A percentile compares a stretch with the other conserved stretches of the same genome.
phyloP scores from a whole-genome alignment of 2,329 filamentous ascomycete species.

The Aspergillus oerlinghausenensis region DNA sequence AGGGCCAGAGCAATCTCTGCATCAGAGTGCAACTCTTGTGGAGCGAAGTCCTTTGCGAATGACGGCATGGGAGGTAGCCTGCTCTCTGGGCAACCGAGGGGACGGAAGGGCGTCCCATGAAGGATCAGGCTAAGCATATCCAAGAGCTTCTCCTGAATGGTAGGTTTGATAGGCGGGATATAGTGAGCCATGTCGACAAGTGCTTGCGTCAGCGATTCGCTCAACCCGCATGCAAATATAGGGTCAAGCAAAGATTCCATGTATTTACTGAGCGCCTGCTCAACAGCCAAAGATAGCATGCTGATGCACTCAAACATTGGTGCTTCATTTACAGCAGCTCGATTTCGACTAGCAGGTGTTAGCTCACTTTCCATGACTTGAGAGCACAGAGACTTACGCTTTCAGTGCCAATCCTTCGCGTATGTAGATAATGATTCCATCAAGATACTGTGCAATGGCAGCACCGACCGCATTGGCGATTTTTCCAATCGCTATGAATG shows the following conservation, averaged over 20 bases:
- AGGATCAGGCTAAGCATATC: conserved; percentile 94
- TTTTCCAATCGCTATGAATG: conserved; percentile 92
- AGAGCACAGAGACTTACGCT: conserved; percentile 45
- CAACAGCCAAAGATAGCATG: conserved; percentile 88
- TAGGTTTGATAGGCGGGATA: conserved; percentile 87
- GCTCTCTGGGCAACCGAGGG: conserved; percentile 84
- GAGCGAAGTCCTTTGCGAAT: conserved; percentile 82
- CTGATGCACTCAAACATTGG: conserved; percentile 98
- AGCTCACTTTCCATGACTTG: conserved; percentile 14
- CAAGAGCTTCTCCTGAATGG: conserved; percentile 87
- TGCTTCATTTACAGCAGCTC: conserved; percentile 54
- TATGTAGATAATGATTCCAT: conserved; percentile 89
- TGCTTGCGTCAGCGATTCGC: conserved; percentile 88
- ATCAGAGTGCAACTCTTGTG: conserved; percentile 74
- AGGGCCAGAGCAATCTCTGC: conserved; percentile 87
- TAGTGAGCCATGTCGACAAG: conserved; percentile 99
- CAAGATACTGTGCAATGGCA: conserved; percentile 89
- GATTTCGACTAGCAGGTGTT: conserved; percentile 47
- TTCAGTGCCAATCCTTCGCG: conserved; percentile 82
- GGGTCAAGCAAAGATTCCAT: conserved; percentile 94
- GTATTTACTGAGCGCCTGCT: conserved; percentile 95
- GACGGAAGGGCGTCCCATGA: conserved; percentile 86
- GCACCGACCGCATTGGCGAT: conserved; percentile 95
- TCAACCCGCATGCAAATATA: conserved; percentile 94
- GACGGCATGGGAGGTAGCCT: conserved; percentile 76